These are phyloP conservation scores for Colletotrichum viniferum DNA, from an alignment of 2,329 filamentous ascomycete genomes.

Conservation along the genomic window DNA sequence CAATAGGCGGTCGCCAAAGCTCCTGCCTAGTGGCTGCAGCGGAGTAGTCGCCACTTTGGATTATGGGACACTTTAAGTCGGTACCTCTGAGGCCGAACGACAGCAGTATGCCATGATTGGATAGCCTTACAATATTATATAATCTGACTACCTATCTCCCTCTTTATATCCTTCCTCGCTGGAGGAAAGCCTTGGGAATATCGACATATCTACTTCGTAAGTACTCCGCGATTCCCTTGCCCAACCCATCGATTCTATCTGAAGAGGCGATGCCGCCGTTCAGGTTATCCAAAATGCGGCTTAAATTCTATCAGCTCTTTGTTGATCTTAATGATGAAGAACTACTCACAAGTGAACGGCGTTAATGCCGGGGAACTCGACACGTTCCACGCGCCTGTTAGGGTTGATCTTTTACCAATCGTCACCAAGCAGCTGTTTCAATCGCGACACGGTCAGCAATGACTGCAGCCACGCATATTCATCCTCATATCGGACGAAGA, in stretches of 20 bases:
- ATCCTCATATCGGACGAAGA: slow-evolving; percentile 42
- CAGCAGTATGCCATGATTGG: accelerated
- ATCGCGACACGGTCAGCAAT: slow-evolving; percentile 32
- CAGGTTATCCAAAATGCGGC: slow-evolving; percentile 16
- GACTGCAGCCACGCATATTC: slow-evolving; percentile 44
- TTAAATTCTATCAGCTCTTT: too few species aligned
- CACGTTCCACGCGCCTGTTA: neutral
- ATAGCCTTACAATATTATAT: neutral
- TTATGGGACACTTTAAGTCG: neutral
- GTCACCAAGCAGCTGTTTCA: slow-evolving; percentile 27
- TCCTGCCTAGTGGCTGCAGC: too few species aligned
- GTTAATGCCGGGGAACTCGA: slow-evolving; percentile 14
- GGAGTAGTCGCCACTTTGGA: too few species aligned
- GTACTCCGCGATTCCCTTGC: slow-evolving; percentile 41
- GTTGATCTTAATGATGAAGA: too few species aligned
- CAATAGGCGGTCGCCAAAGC: too few species aligned
- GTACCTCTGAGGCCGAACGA: neutral
- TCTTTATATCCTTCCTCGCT: slow-evolving; percentile 28
- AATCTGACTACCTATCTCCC: neutral
- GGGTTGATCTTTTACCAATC: slow-evolving; percentile 23
- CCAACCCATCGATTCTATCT: slow-evolving; percentile 32
- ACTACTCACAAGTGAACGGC: slow-evolving; percentile 20
- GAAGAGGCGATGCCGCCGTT: slow-evolving; percentile 21
- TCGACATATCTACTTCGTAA: slow-evolving; percentile 38
- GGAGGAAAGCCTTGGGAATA: slow-evolving; percentile 35